Evolutionary conservation across 2,329 filamentous ascomycete genomes (phyloP).

Genomic region (Colletotrichum sp.): DNA sequence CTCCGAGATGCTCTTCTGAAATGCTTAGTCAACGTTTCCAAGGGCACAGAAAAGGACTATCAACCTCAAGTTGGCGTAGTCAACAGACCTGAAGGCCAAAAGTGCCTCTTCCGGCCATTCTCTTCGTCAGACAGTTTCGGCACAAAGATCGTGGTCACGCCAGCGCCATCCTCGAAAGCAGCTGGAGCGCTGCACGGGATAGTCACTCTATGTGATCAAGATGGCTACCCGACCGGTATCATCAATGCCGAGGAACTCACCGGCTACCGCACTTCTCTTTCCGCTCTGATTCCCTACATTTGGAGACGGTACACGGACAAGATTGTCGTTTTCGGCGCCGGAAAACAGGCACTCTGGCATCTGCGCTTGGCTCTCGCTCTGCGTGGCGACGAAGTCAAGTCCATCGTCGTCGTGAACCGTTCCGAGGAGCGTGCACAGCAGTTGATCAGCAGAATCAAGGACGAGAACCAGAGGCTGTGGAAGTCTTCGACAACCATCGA

Average conservation of each 20-base stretch:
- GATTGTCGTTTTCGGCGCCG: constrained; percentile 71
- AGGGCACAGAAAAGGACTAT: constrained; percentile 21
- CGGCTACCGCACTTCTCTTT: constrained; percentile 70
- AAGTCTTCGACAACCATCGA: neutral
- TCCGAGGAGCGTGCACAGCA: constrained; percentile 15
- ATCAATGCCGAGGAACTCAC: constrained; percentile 72
- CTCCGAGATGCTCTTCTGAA: constrained; percentile 18
- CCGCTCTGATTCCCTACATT: constrained; percentile 65
- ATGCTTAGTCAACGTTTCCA: constrained; percentile 22
- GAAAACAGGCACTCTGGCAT: constrained; percentile 76
- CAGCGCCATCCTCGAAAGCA: neutral
- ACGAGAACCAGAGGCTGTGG: neutral
- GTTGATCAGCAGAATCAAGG: neutral
- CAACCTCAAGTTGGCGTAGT: constrained; percentile 24
- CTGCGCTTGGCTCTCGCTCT: constrained; percentile 68
- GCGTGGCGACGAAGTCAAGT: constrained; percentile 27
- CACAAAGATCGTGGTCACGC: constrained; percentile 27
- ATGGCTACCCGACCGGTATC: constrained; percentile 52
- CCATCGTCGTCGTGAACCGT: constrained; percentile 37
- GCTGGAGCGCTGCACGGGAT: constrained; percentile 22
- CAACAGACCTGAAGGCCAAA: constrained; percentile 25
- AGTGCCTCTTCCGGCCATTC: constrained; percentile 29
- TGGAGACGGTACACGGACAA: constrained; percentile 41
- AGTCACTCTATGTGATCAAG: constrained; percentile 62
- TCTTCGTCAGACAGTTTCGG: constrained; percentile 23